phyloP scores from a whole-genome alignment of 768 basidiomycete genomes.

The Lentinus brumalis region DNA sequence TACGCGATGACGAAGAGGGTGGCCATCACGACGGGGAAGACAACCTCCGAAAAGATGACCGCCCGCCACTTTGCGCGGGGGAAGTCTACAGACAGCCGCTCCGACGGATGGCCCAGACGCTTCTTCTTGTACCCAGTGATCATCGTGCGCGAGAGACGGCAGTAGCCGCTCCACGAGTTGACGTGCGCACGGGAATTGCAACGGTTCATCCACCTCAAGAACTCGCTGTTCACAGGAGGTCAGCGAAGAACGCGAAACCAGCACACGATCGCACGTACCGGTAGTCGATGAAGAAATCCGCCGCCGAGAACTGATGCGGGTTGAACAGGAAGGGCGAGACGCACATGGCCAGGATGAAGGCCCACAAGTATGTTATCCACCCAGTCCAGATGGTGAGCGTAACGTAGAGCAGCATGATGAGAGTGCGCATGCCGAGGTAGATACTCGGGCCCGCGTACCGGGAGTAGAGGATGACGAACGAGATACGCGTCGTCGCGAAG shows the following conservation, averaged over 20 bases:
- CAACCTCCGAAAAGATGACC: conserved; percentile 83
- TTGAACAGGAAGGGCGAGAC: conserved; percentile 98
- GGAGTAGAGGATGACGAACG: conserved; percentile 94
- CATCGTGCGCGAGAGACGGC: conserved; percentile 95
- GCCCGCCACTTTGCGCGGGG: conserved; percentile 93
- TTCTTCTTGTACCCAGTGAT: conserved; percentile 99
- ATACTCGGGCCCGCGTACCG: conserved; percentile 98
- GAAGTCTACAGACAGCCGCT: conserved; percentile 94
- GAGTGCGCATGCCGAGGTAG: conserved; percentile 92
- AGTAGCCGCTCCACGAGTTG: conserved; percentile 99
- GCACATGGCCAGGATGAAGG: conserved; percentile 90
- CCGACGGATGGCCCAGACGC: conserved; percentile 93
- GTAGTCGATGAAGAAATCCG: conserved; percentile 97
- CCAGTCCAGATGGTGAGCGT: conserved; percentile 91
- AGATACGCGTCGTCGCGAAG: conserved; percentile 94
- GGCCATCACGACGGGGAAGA: conserved; percentile 87
- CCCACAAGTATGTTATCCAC: conserved; percentile 97
- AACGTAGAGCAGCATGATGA: conserved; percentile 92
- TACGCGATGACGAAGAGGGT: conserved; percentile 85
- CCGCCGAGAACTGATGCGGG: conserved; percentile 98
- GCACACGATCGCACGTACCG: conserved; percentile 48
- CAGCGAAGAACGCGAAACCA: background rate
- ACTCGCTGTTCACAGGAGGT: conserved; percentile 63
- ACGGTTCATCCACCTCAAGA: conserved; percentile 97
- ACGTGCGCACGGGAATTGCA: conserved; percentile 97